These are phyloP conservation scores for Kondoa subrosea DNA, from an alignment of 768 basidiomycete species.

Conservation along the genomic window DNA sequence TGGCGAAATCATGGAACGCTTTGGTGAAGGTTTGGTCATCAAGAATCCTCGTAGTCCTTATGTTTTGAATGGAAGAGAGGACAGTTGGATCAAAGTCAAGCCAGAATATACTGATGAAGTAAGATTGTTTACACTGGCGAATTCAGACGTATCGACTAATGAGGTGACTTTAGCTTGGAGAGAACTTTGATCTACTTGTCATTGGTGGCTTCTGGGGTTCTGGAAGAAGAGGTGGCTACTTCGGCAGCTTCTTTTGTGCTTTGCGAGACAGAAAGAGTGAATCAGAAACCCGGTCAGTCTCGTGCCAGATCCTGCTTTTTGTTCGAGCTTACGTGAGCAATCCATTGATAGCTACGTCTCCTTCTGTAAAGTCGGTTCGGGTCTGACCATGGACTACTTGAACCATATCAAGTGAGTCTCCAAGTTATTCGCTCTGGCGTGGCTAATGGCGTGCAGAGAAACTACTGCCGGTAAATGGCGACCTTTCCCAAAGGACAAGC, in stretches of 20 bases:
- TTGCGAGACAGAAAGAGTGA: conserved; percentile 43
- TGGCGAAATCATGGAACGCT: conserved; percentile 59
- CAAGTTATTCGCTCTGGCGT: too few species aligned
- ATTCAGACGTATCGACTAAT: background rate
- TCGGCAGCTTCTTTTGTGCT: conserved; percentile 81
- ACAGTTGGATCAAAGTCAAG: conserved; percentile 79
- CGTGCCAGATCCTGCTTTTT: conserved; percentile 13
- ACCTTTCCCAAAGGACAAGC: conserved; percentile 52
- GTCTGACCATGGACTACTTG: conserved; percentile 70
- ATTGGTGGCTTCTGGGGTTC: conserved; percentile 56
- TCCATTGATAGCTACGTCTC: conserved; percentile 48
- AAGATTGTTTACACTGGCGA: background rate
- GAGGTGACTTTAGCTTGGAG: conserved; percentile 48
- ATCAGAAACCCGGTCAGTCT: conserved; percentile 46
- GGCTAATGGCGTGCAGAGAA: too few species aligned
- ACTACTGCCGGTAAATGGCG: conserved; percentile 47
- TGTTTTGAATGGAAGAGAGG: conserved; percentile 65
- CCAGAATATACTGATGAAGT: conserved; percentile 42
- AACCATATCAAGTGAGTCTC: conserved; percentile 46
- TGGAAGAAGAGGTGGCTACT: conserved; percentile 68
- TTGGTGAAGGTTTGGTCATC: conserved; percentile 79
- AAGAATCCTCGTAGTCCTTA: conserved; percentile 72
- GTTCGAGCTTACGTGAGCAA: background rate
- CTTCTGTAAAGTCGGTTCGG: conserved; percentile 80
- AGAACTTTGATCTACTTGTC: conserved; percentile 80